Evolutionary conservation across 2,329 filamentous ascomycete genomes (phyloP).

Genomic region (Alternaria tenuissima): DNA sequence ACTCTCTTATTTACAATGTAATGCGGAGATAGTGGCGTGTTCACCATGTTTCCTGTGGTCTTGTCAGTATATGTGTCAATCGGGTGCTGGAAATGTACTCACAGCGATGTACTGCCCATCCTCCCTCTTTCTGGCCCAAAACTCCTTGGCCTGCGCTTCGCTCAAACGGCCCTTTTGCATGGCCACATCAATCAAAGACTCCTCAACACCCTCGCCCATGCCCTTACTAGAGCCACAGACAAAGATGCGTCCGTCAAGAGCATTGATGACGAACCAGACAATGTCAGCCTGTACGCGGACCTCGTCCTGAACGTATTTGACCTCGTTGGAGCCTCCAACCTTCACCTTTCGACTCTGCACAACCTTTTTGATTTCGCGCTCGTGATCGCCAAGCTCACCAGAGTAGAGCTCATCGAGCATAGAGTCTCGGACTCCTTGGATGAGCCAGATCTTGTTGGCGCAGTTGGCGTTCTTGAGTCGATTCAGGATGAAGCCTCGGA

Average conservation of each 20-base stretch:
- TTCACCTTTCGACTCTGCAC: slow-evolving; percentile 61
- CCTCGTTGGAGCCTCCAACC: slow-evolving; percentile 62
- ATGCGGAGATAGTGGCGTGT: not conserved
- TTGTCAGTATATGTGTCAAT: not conserved
- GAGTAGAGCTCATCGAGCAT: slow-evolving; percentile 95
- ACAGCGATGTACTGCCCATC: slow-evolving; percentile 94
- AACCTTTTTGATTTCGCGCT: slow-evolving; percentile 57
- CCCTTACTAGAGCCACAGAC: slow-evolving; percentile 95
- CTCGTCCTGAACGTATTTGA: slow-evolving; percentile 95
- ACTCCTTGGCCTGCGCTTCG: slow-evolving; percentile 80
- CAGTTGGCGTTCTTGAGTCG: slow-evolving; percentile 93
- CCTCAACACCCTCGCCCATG: slow-evolving; percentile 96
- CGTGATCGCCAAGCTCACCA: slow-evolving; percentile 84
- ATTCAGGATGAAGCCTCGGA: slow-evolving; percentile 96
- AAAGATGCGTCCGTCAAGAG: slow-evolving; percentile 93
- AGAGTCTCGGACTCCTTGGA: slow-evolving; percentile 93
- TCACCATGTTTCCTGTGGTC: slow-evolving; percentile 16
- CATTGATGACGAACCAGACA: slow-evolving; percentile 98
- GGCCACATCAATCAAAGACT: slow-evolving; percentile 85
- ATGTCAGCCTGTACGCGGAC: slow-evolving; percentile 89
- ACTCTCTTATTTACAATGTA: slow-evolving; percentile 1
- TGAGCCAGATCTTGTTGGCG: slow-evolving; percentile 96
- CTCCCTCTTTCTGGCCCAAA: slow-evolving; percentile 92
- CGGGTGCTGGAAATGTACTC: slow-evolving; percentile 27
- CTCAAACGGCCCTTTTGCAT: slow-evolving; percentile 92